Base-by-base conservation (phyloP, 2,329 filamentous ascomycete species). In the Aureobasidium sp. region DNA sequence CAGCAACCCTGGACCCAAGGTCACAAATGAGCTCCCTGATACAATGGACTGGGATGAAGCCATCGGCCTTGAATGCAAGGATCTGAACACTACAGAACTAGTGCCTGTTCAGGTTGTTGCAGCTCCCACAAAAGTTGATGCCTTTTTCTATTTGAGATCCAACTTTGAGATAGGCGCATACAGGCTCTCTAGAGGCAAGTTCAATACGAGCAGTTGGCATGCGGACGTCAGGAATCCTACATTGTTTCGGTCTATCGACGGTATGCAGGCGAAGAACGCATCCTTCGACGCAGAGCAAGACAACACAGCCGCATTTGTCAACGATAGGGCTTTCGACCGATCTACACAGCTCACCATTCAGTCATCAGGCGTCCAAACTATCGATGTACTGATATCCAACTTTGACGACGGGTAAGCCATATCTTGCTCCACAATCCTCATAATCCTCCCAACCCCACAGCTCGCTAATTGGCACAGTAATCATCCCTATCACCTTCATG, bases 131-230 rank as follows among this genome's bases (percentile, higher is more conserved):
- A 68, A 71, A n/a, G 78, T 80, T 6, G 77, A 83, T 64, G 75
- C 79, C 38, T 78, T 75, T 45, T 81, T 80, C 70, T 80, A 80
- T 64, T 64, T 86, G 2, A 78, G 81, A 2, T 78, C 79, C 3
- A 84, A 82, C 62, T 79, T 86, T 61, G 80, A 83, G 65, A 85
- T 85, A 61, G 79, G 82, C 27, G 76, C 78, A 61, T 84, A 81
- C 75, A 74, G 79, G 1, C 74, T 86, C 0, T 78, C 81, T 61
- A 77, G 84, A 8, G 84, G 82, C 1, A 82, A 80, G 65, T 78
- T 86, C 67, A 86, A 86, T 68, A 67, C 71, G 13, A 81, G 78
- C 17, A 81, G 80, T 1, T 84, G 80, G 70, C 77, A 79, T 5
- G 73, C 79, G 0, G 71, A 81, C 63, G 69, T 78, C 0, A 67